Base-by-base conservation (phyloP, 1,284 basidiomycete genomes). In the Spongiforma sp. region DNA sequence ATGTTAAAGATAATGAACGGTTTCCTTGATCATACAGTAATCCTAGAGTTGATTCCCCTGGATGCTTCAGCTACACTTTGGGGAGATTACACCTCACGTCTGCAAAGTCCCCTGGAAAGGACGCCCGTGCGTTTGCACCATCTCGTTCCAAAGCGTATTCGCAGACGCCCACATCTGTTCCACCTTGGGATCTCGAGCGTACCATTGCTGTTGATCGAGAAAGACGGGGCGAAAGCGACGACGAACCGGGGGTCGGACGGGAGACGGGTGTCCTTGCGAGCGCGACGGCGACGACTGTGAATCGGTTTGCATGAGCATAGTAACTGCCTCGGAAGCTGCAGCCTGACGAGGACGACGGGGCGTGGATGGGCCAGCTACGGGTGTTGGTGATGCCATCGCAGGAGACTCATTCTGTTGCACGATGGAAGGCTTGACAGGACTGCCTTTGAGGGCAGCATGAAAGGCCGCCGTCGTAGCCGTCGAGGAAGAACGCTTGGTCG, bases 151-250 rank as follows among this genome's bases (percentile, higher is more conserved):
- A 57, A 67, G 61, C 1, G n/a, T 36, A 32, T 59, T 55, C 17
- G 71, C 75, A 33, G 19, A 62, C 5, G 59, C 65, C 74, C 77
- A 75, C 46, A 75, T 65, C 32, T 57, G 65, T 37, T 72, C 70
- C 17, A 73, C 68, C 52, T 75, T 77, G 37, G 71, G 75, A 62
- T 75, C 77, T 36, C 62, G 67, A n/a, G 67, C 65, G 7, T 50
- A 65, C 74, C 74, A 75, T 19, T 78, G 74, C 34, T 76, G 66
- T 15, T 74, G 75, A 26, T 78, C 75, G 14, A 78, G 61, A 56
- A 77, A 78, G 52, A 75, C 60, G 0, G 76, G 64, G 14, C 71
- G 63, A 57, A 75, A 77, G 17, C 73, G 70, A 14, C 63, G 71
- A 41, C 65, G 67, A 17, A 59, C 59, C 5, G 32, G 21, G 4